Evolutionary conservation across 768 basidiomycete species (phyloP), one percentile per base, ranked within the genome.

Genomic region (Astraeus odoratus): DNA sequence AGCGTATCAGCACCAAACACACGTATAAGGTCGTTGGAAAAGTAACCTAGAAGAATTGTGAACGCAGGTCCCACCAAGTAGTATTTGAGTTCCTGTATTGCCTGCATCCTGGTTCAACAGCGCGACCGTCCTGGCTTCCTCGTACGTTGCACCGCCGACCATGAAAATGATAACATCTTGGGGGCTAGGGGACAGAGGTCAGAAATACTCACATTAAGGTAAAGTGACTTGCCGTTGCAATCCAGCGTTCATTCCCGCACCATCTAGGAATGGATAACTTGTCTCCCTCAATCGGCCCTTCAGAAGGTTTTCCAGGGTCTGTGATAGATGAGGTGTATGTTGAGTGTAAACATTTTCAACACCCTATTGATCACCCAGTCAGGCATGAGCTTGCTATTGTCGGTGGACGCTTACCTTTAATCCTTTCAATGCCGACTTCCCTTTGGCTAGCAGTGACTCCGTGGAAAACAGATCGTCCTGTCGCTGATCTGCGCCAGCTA

Each of bases 341-440:
- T 98, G 96, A 45, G 92, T 99, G 61, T 97, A 99, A 13, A 98
- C 94, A 57, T 99, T 99, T 67, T 99, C 96, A 4, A 98, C 95
- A 2, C 96, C 96, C 90, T 94, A 44, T 3, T 20, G 35, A 24
- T 49, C 41, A 25, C 31, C 26, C 25, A 46, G 23, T 58, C 35
- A 51, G 39, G 18, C 43, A 15, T n/a, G 38, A 15, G 19, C 26
- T 6, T 25, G 18, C 26, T 23, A 22, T 27, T 7, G 15, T 7
- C 10, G 31, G 27, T 24, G 13, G 30, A n/a, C 18, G 51, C 67
- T 25, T 44, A 90, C 91, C 76, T 96, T 96, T 38, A 99, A 70
- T 5, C 96, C 96, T 60, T 97, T 97, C 55, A 99, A 62, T 0
- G 94, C 96, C 24, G 89, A 93, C 44, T 92, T 83, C 2, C 96